These are phyloP conservation scores for Phytophthora aleatoria DNA, from an alignment of 352 stramenopile genomes.

Conservation along the genomic window DNA sequence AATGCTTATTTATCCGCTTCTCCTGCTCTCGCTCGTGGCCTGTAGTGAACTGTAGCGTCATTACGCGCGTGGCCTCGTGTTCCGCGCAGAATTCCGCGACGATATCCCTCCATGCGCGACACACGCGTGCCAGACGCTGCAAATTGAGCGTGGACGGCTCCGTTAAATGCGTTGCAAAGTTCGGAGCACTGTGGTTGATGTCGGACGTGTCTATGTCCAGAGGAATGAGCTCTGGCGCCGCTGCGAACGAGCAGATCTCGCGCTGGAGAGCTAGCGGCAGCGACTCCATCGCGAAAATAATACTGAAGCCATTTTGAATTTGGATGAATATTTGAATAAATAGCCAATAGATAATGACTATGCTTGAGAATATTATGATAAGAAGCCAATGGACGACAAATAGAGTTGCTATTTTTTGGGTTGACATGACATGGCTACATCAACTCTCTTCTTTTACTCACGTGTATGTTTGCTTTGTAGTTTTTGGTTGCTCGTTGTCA, in stretches of 20 bases:
- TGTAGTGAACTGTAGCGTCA: constrained; percentile 37
- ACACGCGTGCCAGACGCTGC: constrained; percentile 38
- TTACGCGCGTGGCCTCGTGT: constrained; percentile 23
- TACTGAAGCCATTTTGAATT: neutral
- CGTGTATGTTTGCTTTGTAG: neutral
- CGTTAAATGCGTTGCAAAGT: constrained; percentile 36
- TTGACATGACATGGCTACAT: too few relatives aligned
- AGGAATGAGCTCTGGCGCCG: constrained; percentile 45
- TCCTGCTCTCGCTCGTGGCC: constrained; percentile 34
- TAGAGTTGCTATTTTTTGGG: neutral
- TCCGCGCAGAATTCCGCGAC: constrained; percentile 20
- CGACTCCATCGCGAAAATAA: constrained; percentile 27
- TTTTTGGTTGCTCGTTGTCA: constrained; percentile 4
- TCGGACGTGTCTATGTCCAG: neutral
- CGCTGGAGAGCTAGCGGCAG: constrained; percentile 35
- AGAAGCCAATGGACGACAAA: too few relatives aligned
- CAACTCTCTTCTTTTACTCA: neutral
- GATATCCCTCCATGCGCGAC: constrained; percentile 34
- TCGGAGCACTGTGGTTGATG: neutral
- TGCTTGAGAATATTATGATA: too few relatives aligned
- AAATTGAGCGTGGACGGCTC: constrained; percentile 34
- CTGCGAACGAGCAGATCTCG: constrained; percentile 43
- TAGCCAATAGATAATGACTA: too few relatives aligned
- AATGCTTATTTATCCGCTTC: constrained; percentile 12
- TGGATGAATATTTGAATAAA: neutral